phyloP scores from a whole-genome alignment of 495 filamentous ascomycete species.

The Hypoxylon fragiforme region DNA sequence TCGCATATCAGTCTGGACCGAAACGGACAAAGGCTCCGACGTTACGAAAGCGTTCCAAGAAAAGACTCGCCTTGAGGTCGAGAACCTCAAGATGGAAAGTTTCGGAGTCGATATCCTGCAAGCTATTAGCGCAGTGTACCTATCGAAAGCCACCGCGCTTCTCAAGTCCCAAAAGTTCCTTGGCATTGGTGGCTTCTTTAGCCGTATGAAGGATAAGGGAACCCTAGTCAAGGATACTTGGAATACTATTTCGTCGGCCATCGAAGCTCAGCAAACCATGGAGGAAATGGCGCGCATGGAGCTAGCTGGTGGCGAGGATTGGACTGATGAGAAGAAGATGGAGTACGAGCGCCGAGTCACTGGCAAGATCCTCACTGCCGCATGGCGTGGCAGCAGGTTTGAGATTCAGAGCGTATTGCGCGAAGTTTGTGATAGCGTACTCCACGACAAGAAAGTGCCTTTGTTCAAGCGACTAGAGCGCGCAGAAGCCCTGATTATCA shows the following conservation, averaged over 20 bases:
- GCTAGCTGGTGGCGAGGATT: constrained; percentile 93
- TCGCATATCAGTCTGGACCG: constrained; percentile 93
- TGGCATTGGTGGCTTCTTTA: constrained; percentile 93
- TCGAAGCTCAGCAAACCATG: constrained; percentile 97
- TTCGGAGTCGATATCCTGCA: constrained; percentile 98
- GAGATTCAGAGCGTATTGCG: constrained; percentile 96
- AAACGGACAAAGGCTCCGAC: constrained; percentile 86
- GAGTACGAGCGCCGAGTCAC: constrained; percentile 95
- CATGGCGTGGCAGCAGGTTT: constrained; percentile 95
- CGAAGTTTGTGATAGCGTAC: constrained; percentile 73
- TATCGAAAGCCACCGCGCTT: constrained; percentile 82
- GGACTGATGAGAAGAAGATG: constrained; percentile 97
- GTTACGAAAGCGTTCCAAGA: constrained; percentile 88
- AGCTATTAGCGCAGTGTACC: constrained; percentile 87
- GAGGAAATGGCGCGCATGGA: constrained; percentile 98
- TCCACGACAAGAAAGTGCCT: constrained; percentile 79
- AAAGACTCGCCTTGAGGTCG: constrained; percentile 92
- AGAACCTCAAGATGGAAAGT: constrained; percentile 98
- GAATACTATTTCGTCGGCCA: constrained; percentile 96
- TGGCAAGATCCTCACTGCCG: constrained; percentile 97
- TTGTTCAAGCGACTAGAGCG: constrained; percentile 86
- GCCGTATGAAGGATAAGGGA: constrained; percentile 93
- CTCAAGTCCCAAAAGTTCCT: constrained; percentile 96
- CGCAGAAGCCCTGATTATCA: constrained; percentile 82
- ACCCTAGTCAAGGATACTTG: constrained; percentile 96